These are phyloP conservation scores for Perilla frutescens DNA, from an alignment of 257 asterid species.

Conservation along the genomic window DNA sequence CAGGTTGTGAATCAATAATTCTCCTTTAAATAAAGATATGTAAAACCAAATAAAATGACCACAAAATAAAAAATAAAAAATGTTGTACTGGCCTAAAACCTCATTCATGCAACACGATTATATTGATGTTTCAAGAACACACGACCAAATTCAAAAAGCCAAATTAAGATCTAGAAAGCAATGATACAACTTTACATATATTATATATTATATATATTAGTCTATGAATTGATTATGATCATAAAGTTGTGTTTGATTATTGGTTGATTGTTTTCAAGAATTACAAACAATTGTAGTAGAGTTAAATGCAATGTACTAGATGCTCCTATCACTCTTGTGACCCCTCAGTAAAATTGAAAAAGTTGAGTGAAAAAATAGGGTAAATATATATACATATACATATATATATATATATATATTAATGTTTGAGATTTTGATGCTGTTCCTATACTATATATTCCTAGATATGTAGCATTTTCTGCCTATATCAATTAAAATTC, in stretches of 20 bases:
- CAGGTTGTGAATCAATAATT: too few relatives aligned
- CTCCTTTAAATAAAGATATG: too few relatives aligned
- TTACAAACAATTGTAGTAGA: background rate
- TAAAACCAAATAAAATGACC: background rate
- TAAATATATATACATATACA: too few relatives aligned
- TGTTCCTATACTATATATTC: background rate
- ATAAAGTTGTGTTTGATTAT: background rate
- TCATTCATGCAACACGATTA: background rate
- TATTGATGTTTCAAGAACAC: background rate
- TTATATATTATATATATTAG: background rate
- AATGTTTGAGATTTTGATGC: background rate
- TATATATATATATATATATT: too few relatives aligned
- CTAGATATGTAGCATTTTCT: slow-evolving; percentile 25
- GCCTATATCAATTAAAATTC: slow-evolving; percentile 14
- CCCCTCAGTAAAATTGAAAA: too few relatives aligned
- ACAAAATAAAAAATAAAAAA: background rate
- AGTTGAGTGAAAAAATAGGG: too few relatives aligned
- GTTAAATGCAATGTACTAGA: slow-evolving; percentile 21
- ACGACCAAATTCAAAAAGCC: background rate
- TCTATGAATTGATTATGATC: slow-evolving; percentile 15
- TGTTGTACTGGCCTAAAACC: background rate
- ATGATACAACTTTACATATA: background rate
- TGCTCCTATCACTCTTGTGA: too few relatives aligned
- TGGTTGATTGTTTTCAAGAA: slow-evolving; percentile 6
- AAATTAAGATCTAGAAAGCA: slow-evolving; percentile 1